Conservation (phyloP, 352 stramenopile species). For the Sclerospora graminicola region DNA sequence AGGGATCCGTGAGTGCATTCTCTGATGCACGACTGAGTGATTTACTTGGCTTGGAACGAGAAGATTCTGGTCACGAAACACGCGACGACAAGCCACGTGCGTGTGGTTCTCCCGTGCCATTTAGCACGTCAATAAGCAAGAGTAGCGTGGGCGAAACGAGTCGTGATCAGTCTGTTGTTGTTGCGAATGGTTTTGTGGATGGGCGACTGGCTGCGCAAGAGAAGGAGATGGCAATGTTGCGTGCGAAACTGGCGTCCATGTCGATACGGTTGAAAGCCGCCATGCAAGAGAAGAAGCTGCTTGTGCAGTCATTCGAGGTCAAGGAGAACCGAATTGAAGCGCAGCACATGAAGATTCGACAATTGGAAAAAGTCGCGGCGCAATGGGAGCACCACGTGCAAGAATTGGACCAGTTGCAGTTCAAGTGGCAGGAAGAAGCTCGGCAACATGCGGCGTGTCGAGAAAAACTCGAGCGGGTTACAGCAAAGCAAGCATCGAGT, state of each 20-base stretch:
- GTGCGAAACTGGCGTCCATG: slow-evolving; percentile 55
- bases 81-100: slow-evolving; percentile 3
- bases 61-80: slow-evolving; percentile 5
- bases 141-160: slow-evolving; percentile 8
- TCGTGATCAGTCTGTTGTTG: not conserved
- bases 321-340: slow-evolving; percentile 71
- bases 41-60: slow-evolving; percentile 21
- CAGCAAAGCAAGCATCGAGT: slow-evolving; percentile 7
- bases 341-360: slow-evolving; percentile 47
- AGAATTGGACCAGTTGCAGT: slow-evolving; percentile 35
- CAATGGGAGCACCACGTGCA: slow-evolving; percentile 35
- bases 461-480: slow-evolving; percentile 30
- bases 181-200: slow-evolving; percentile 33
- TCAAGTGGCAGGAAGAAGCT: slow-evolving; percentile 44
- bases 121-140: slow-evolving; percentile 4
- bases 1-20: slow-evolving; percentile 14
- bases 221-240: slow-evolving; percentile 59
- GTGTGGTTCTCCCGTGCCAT: slow-evolving; percentile 4
- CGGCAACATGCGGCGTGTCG: slow-evolving; percentile 23
- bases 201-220: slow-evolving; percentile 54
- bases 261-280: slow-evolving; percentile 52
- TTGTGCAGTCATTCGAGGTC: slow-evolving; percentile 45
- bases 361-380: slow-evolving; percentile 47
- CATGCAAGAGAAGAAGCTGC: slow-evolving; percentile 52
- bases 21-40: slow-evolving; percentile 21